These are phyloP conservation scores for Ustilago trichophora DNA, from an alignment of 1,284 basidiomycete genomes.

Conservation along the genomic window DNA sequence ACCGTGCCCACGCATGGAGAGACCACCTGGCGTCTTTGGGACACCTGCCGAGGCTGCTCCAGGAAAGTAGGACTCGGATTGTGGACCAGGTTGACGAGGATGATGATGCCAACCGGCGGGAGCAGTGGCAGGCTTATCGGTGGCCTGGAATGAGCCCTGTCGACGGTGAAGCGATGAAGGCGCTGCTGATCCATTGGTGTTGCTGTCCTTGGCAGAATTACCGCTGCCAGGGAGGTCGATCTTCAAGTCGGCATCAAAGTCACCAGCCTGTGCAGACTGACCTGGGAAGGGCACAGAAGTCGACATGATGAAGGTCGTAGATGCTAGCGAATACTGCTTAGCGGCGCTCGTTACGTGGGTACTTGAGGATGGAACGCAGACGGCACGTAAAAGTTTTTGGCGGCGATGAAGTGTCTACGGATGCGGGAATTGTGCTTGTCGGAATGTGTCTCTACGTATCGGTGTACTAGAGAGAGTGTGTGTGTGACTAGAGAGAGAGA, in stretches of 20 bases:
- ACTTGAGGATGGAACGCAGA: no score
- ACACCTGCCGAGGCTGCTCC: constrained; percentile 9
- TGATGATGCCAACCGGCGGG: constrained; percentile 44
- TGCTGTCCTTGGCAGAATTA: constrained; percentile 11
- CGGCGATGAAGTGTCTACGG: no score
- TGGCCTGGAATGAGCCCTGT: constrained; percentile 25
- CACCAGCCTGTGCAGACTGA: constrained; percentile 7
- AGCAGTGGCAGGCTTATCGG: constrained; percentile 15
- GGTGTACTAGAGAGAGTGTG: neutral
- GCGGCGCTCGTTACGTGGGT: no score
- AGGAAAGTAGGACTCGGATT: constrained; percentile 54
- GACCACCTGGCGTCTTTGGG: constrained; percentile 35
- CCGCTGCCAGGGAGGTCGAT: constrained; percentile 39
- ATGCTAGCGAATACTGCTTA: no score
- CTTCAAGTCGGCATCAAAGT: constrained; percentile 25
- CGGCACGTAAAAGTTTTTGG: no score
- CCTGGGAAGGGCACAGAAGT: constrained; percentile 34
- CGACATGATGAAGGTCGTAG: constrained; percentile 36
- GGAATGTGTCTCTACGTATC: no score
- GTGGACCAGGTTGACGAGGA: constrained; percentile 48
- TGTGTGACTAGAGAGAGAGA: neutral
- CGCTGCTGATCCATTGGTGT: constrained; percentile 3
- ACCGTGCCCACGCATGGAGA: constrained; percentile 37
- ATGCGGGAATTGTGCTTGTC: no score
- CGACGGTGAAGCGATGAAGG: constrained; percentile 12